Conservation (phyloP, 345 rosid species). For the Aurinia saxatilis region DNA sequence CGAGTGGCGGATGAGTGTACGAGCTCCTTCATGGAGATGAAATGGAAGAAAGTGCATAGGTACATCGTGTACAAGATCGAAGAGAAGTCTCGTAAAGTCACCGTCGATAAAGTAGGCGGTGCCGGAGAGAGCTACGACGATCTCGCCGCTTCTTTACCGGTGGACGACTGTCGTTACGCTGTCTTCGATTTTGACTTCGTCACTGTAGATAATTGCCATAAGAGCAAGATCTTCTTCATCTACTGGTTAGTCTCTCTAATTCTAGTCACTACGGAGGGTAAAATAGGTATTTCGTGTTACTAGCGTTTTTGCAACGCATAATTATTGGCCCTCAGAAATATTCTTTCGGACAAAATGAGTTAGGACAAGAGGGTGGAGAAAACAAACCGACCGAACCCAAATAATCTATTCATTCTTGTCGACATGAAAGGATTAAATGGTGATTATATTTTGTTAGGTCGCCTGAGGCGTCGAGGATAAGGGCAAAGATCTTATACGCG, state of each 20-base stretch:
- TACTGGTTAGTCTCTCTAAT: conserved; percentile 74
- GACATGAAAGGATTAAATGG: conserved; percentile 95
- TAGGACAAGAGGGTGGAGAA: conserved; percentile 39
- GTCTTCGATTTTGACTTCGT: conserved; percentile 92
- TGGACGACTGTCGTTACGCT: conserved; percentile 84
- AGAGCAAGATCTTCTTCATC: conserved; percentile 98
- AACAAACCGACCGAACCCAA: background rate
- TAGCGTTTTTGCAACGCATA: too few relatives aligned
- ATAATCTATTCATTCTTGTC: too few relatives aligned
- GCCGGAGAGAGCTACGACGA: conserved; percentile 73
- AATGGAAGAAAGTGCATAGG: conserved; percentile 84
- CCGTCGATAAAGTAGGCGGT: conserved; percentile 85
- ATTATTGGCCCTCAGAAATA: too few relatives aligned
- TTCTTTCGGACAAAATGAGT: too few relatives aligned
- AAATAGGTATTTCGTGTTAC: background rate
- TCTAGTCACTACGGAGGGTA: conserved; percentile 55
- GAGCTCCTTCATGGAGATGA: conserved; percentile 89
- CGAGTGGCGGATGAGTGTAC: conserved; percentile 89
- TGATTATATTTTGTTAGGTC: conserved; percentile 37
- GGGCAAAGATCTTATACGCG: conserved; percentile 84
- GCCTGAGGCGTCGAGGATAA: conserved; percentile 81
- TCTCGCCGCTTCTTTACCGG: conserved; percentile 71
- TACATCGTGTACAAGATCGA: conserved; percentile 91
- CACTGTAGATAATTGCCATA: conserved; percentile 81
- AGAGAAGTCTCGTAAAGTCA: conserved; percentile 66